phyloP scores from a whole-genome alignment of 2,329 filamentous ascomycete genomes.

The Colletotrichum neosansevieriae region DNA sequence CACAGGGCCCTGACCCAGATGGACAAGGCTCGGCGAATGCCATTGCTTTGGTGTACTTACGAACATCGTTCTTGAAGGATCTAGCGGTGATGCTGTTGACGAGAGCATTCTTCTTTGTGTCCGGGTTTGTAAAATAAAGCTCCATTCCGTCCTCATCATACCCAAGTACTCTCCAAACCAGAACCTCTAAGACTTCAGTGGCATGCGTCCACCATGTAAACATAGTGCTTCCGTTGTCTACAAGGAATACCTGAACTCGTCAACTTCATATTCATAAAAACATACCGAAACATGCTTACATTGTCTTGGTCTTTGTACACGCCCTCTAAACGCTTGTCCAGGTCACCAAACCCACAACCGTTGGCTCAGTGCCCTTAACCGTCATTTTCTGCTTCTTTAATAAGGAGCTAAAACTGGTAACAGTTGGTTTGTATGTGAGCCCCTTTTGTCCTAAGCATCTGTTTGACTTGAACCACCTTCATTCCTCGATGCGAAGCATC shows the following conservation, averaged over 20 bases:
- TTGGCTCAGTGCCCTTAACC: neutral
- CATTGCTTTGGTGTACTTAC: conserved; percentile 4
- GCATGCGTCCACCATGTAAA: conserved; percentile 43
- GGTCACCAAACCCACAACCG: neutral
- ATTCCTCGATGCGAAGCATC: too few species aligned
- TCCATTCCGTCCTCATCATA: conserved; percentile 49
- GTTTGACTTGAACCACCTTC: neutral
- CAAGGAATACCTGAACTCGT: conserved; percentile 21
- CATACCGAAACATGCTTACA: neutral
- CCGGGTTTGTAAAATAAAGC: conserved; percentile 29
- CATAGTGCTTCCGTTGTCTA: conserved; percentile 48
- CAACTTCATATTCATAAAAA: too few species aligned
- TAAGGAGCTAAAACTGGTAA: neutral
- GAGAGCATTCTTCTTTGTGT: neutral
- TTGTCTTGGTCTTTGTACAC: conserved; percentile 13
- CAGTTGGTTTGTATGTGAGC: neutral
- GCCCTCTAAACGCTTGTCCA: neutral
- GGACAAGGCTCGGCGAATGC: neutral
- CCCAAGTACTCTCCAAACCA: conserved; percentile 44
- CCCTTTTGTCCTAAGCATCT: neutral
- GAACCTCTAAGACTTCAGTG: conserved; percentile 42
- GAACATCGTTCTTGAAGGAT: neutral
- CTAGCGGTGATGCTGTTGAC: neutral
- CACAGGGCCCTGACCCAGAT: neutral
- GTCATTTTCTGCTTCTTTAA: neutral